Evolutionary conservation across 1,284 basidiomycete genomes (phyloP), one percentile per base, ranked within the genome.

Genomic region (Cystobasidium pallidum): DNA sequence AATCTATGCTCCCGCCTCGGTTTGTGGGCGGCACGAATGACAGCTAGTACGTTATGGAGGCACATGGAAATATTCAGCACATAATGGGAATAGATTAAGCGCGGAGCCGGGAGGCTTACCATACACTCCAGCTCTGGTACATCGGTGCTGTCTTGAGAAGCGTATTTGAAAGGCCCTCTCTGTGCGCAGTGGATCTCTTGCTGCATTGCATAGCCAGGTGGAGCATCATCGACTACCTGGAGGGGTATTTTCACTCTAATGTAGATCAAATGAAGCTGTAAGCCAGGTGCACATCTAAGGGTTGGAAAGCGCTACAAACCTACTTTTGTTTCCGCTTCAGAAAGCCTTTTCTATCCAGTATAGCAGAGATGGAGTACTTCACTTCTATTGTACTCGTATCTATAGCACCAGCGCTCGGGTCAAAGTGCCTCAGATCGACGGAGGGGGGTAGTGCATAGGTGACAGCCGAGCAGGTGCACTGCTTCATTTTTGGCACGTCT

Each of bases 251-350:
- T 63, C 26, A 41, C 61, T 54, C 68, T 71, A 21, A 17, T 13
- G 7, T 1, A 11, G 28, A 21, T 30, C 7, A 3, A 17, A 30
- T 34, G 8, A 8, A 36, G n/a, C 32, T 34, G 21, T 26, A 7
- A 57, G 54, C 32, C 34, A 21, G 28, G 10, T 8, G 43, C n/a
- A 17, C n/a, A 13, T 28, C 19, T 3, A 52, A 26, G 24, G 21
- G 6, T 2, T 51, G 13, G 17, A 21, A 17, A 36, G 26, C n/a
- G 62, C 10, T 19, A 24, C n/a, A 28, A 30, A 47, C 68, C 51
- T 21, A 71, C 68, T 57, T 63, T 26, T 49, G 59, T 32, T 71
- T 63, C 32, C 68, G 68, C 51, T 64, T 63, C 34, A 71, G 28
- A 11, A 63, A 57, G 30, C 68, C 68, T 55, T 64, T 71, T 21